phyloP scores from a whole-genome alignment of 1,284 basidiomycete genomes.

The Schizopora paradoxa region DNA sequence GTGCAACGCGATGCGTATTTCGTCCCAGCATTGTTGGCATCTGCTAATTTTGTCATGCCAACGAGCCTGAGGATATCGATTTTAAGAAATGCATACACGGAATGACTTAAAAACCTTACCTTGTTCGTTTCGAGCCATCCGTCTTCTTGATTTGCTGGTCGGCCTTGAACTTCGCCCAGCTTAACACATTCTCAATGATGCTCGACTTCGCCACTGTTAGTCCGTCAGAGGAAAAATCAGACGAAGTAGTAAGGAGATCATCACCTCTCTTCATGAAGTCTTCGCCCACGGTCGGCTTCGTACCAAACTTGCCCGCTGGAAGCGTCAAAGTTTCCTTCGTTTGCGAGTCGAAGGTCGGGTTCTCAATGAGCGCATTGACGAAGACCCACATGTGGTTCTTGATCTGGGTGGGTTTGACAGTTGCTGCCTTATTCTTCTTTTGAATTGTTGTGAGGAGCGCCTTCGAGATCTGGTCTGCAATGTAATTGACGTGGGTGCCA shows the following conservation, averaged over 20 bases:
- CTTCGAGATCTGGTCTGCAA: conserved; percentile 90
- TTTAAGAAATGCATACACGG: conserved; percentile 2
- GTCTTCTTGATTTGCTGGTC: conserved; percentile 96
- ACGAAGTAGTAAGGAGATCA: conserved; percentile 20
- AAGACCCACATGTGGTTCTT: conserved; percentile 99
- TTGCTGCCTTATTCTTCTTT: conserved; percentile 96
- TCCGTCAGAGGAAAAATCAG: conserved; percentile 2
- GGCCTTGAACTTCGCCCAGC: conserved; percentile 96
- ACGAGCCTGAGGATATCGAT: conserved; percentile 52
- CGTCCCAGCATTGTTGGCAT: conserved; percentile 97
- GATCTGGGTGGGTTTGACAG: conserved; percentile 90
- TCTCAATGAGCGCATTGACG: conserved; percentile 94
- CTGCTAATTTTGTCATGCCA: conserved; percentile 90
- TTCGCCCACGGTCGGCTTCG: conserved; percentile 78
- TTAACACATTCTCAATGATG: conserved; percentile 89
- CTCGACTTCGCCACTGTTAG: conserved; percentile 78
- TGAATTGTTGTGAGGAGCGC: conserved; percentile 74
- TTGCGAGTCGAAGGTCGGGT: conserved; percentile 98
- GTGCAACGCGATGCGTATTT: conserved; percentile 82
- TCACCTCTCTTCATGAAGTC: conserved; percentile 95
- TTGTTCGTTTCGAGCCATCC: conserved; percentile 88
- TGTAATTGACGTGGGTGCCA: conserved; percentile 87
- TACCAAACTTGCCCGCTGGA: conserved; percentile 86
- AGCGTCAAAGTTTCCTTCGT: conserved; percentile 97
- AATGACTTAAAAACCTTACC: conserved; percentile 44